A percentile compares a stretch with the other conserved stretches of the same genome.
Evolutionary conservation across 371 early-diverging fungal species (phyloP).

Genomic region (Basidiobolus heterosporus): DNA sequence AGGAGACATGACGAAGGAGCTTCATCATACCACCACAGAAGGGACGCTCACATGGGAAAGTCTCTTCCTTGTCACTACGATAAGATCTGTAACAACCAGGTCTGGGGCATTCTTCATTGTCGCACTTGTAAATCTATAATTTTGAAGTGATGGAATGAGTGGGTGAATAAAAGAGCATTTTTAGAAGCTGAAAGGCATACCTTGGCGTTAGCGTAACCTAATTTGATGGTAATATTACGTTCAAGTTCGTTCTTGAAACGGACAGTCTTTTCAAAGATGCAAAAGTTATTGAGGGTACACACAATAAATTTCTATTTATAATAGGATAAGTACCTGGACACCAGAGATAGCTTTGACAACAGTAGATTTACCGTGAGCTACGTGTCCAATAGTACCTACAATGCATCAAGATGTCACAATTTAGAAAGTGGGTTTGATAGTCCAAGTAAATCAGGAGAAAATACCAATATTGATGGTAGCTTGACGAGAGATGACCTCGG

Average conservation of each 20-base stretch:
- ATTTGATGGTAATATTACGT: conserved; percentile 99
- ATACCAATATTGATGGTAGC: conserved; percentile 98
- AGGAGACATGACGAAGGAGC: conserved; percentile 91
- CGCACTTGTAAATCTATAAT: conserved; percentile 95
- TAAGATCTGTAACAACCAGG: conserved; percentile 91
- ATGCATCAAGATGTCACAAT: not conserved
- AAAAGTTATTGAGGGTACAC: not conserved
- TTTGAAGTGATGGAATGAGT: too few species aligned
- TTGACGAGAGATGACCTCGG: conserved; percentile 89
- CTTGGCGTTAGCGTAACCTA: conserved; percentile 99
- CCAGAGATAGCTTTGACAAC: conserved; percentile 99
- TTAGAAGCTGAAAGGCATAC: conserved; percentile 36
- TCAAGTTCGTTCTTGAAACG: conserved; percentile 98
- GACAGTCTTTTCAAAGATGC: conserved; percentile 53
- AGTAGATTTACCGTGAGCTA: conserved; percentile 99
- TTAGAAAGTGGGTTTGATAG: not conserved
- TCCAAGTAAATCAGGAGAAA: too few species aligned
- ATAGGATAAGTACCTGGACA: conserved; percentile 49
- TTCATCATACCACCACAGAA: conserved; percentile 82
- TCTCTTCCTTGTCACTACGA: conserved; percentile 69
- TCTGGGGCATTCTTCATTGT: conserved; percentile 78
- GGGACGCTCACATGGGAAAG: conserved; percentile 79
- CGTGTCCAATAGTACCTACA: conserved; percentile 98
- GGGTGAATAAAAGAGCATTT: not conserved
- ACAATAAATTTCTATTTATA: not conserved